Evolutionary conservation across 2,329 filamentous ascomycete genomes (phyloP).

Genomic region (Stachybotrys elegans): DNA sequence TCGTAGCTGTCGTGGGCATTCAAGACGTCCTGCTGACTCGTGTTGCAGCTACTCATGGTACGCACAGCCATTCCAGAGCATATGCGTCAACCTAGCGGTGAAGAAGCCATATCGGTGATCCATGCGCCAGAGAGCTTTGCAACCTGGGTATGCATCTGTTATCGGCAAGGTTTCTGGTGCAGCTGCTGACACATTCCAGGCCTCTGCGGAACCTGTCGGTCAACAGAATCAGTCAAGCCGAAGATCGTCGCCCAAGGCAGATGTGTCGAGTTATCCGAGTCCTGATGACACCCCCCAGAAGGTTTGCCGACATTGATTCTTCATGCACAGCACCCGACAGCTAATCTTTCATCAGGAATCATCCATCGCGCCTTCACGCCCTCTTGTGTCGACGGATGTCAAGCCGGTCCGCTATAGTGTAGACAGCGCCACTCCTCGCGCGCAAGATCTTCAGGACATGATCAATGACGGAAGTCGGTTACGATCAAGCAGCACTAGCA

Average conservation of each 20-base stretch:
- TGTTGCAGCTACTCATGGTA: slow-evolving; percentile 42
- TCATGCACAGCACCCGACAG: no score
- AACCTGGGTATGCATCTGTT: slow-evolving; percentile 59
- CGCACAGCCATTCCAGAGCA: slow-evolving; percentile 53
- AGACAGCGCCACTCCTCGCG: slow-evolving; percentile 71
- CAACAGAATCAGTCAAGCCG: slow-evolving; percentile 29
- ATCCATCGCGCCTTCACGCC: slow-evolving; percentile 51
- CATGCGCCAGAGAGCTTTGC: slow-evolving; percentile 82
- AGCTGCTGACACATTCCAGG: slow-evolving; percentile 27
- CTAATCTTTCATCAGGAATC: no score
- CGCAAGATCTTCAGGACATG: slow-evolving; percentile 76
- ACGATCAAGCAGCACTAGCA: slow-evolving; percentile 65
- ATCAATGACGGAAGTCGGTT: slow-evolving; percentile 48
- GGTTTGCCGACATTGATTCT: slow-evolving; percentile 11
- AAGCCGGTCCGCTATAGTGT: slow-evolving; percentile 60
- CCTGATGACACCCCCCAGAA: slow-evolving; percentile 15
- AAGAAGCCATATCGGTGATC: slow-evolving; percentile 85
- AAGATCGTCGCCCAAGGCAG: slow-evolving; percentile 30
- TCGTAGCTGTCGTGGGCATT: slow-evolving; percentile 4
- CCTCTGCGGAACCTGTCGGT: slow-evolving; percentile 32
- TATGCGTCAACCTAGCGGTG: slow-evolving; percentile 55
- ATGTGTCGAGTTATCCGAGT: slow-evolving; percentile 26
- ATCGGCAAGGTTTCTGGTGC: not conserved
- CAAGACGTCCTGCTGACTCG: slow-evolving; percentile 10
- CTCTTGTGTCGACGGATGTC: slow-evolving; percentile 71